Percentiles rank a stretch among this genome's conserved stretches.
phyloP scores from a whole-genome alignment of 2,329 filamentous ascomycete genomes.

The Byssothecium circinans region DNA sequence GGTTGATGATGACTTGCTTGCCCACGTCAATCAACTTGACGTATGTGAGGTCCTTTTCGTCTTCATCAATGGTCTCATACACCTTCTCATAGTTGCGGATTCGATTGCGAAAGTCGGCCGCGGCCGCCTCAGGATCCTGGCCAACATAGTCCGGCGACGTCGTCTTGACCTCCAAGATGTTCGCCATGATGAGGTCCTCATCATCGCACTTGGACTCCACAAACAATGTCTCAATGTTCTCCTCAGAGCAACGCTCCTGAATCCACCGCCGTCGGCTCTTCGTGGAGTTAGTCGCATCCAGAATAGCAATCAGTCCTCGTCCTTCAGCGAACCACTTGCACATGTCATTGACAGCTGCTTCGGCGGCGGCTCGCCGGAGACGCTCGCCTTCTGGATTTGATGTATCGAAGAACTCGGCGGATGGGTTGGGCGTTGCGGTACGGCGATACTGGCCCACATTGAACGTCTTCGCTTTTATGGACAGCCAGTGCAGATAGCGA shows the following conservation, averaged over 20 bases:
- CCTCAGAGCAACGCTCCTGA: conserved; percentile 71
- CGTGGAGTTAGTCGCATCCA: conserved; percentile 96
- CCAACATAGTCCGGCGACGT: conserved; percentile 93
- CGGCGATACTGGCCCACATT: conserved; percentile 97
- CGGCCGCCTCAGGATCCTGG: conserved; percentile 89
- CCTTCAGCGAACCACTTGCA: conserved; percentile 80
- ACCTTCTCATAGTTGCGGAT: conserved; percentile 98
- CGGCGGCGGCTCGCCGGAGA: conserved; percentile 81
- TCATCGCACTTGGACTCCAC: conserved; percentile 98
- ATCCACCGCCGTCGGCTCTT: conserved; percentile 91
- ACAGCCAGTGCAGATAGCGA: conserved; percentile 94
- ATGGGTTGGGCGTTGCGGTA: conserved; percentile 83
- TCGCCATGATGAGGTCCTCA: conserved; percentile 95
- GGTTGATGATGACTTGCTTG: conserved; percentile 95
- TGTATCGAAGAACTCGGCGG: conserved; percentile 93
- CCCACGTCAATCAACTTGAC: conserved; percentile 97
- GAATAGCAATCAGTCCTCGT: conserved; percentile 83
- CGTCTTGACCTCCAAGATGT: conserved; percentile 96
- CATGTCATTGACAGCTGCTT: conserved; percentile 93
- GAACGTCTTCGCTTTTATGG: conserved; percentile 90
- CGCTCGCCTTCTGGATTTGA: conserved; percentile 88
- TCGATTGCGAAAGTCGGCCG: conserved; percentile 86
- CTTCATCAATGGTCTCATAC: conserved; percentile 89
- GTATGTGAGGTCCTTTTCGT: conserved; percentile 87
- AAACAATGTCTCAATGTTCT: conserved; percentile 87